These are phyloP conservation scores for Suillus clintonianus DNA, from an alignment of 768 basidiomycete genomes.

Conservation along the genomic window DNA sequence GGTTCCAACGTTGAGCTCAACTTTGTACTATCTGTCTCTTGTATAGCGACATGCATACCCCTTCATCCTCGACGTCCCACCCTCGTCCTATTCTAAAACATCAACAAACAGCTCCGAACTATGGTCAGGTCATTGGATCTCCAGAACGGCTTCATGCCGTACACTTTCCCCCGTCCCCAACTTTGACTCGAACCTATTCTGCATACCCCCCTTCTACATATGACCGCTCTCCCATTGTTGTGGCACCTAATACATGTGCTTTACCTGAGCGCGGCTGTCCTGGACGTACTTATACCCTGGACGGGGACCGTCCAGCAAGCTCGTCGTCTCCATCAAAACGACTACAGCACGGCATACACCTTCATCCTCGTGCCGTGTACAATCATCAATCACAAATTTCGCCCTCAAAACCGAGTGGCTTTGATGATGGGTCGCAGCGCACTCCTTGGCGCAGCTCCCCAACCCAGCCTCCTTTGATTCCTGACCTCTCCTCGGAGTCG, in stretches of 20 bases:
- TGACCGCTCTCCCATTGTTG: constrained; percentile 80
- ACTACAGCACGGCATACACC: constrained; percentile 36
- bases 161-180: constrained; percentile 47
- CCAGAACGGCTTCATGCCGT: constrained; percentile 42
- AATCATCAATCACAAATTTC: constrained; percentile 4
- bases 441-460: constrained; percentile 14
- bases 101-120: constrained; percentile 25
- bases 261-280: constrained; percentile 80
- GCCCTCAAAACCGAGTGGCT: neutral
- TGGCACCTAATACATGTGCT: constrained; percentile 70
- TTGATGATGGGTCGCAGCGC: constrained; percentile 15
- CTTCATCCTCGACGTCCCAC: constrained; percentile 2
- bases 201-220: constrained; percentile 53
- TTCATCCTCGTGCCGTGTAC: constrained; percentile 47
- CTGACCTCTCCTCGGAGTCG: constrained; percentile 61
- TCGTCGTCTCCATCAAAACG: constrained; percentile 16
- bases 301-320: constrained; percentile 30
- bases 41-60: constrained; percentile 10
- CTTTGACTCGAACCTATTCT: constrained; percentile 39
- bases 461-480: constrained; percentile 52
- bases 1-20: neutral
- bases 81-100: constrained; percentile 66
- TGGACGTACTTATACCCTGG: constrained; percentile 64
- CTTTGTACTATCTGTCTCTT: neutral
- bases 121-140: constrained; percentile 17